phyloP scores from a whole-genome alignment of 116 monocot genomes.

The Zostera marina region DNA sequence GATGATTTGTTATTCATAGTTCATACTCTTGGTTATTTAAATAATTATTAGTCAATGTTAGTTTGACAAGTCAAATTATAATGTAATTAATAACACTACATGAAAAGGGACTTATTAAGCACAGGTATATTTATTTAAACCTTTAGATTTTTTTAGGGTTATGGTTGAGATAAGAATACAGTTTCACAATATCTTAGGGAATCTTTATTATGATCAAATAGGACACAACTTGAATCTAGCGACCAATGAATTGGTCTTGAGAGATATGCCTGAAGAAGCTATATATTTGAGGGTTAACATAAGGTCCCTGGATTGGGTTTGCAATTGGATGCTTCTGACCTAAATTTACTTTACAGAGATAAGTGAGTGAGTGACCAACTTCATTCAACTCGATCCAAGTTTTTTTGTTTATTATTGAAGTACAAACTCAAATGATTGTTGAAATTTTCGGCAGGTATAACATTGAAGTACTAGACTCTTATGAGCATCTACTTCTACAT shows the following conservation, averaged over 20 bases:
- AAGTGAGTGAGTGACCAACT: conserved; percentile 32
- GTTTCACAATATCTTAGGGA: conserved; percentile 76
- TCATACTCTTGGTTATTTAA: too few species aligned
- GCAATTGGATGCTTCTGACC: conserved; percentile 74
- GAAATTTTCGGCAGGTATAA: conserved; percentile 38
- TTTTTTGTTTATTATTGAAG: neutral
- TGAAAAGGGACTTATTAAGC: conserved; percentile 75
- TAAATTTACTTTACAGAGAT: conserved; percentile 72
- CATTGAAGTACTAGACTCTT: conserved; percentile 70
- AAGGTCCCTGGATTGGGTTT: conserved; percentile 77
- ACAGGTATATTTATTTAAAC: conserved; percentile 37
- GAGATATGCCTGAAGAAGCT: conserved; percentile 66
- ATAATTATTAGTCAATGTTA: too few species aligned
- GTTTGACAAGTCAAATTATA: too few species aligned
- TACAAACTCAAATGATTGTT: neutral
- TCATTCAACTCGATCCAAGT: neutral
- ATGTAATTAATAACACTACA: too few species aligned
- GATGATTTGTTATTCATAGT: too few species aligned
- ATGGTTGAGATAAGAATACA: conserved; percentile 71
- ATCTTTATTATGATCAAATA: conserved; percentile 56
- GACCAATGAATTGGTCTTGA: conserved; percentile 66
- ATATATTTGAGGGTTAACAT: conserved; percentile 68
- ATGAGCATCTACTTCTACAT: conserved; percentile 73
- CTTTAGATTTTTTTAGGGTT: neutral
- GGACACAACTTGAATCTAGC: conserved; percentile 56